Conservation (phyloP, 495 filamentous ascomycete species). For the Neurospora sp. region DNA sequence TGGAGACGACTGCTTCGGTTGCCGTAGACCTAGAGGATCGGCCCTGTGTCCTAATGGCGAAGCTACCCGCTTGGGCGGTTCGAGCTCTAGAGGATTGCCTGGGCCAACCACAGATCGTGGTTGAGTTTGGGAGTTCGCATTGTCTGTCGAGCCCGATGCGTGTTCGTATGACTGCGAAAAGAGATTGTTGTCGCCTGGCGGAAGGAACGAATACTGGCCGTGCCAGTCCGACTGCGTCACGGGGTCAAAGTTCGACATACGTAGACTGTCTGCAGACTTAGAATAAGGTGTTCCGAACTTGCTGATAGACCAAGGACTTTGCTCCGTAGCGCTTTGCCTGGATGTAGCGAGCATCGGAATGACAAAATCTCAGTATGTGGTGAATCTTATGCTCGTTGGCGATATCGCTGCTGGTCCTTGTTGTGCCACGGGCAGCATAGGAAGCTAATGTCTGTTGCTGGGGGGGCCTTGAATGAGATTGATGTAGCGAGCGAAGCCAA, state of each 20-base stretch:
- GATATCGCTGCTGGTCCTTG: slow-evolving; percentile 8
- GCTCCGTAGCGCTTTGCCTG: slow-evolving; percentile 46
- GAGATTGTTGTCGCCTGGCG: slow-evolving; percentile 38
- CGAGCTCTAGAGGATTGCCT: slow-evolving; percentile 23
- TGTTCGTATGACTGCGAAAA: slow-evolving; percentile 41
- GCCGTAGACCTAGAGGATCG: slow-evolving; percentile 36
- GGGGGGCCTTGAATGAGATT: not conserved
- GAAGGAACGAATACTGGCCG: slow-evolving; percentile 46
- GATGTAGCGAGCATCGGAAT: slow-evolving; percentile 50
- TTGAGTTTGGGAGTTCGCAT: slow-evolving; percentile 32
- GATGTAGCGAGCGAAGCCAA: not conserved
- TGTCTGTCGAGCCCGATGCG: slow-evolving; percentile 29
- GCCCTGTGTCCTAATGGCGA: slow-evolving; percentile 32
- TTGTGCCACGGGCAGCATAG: slow-evolving; percentile 5
- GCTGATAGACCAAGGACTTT: slow-evolving; percentile 47
- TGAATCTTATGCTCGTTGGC: slow-evolving; percentile 9
- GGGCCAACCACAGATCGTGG: slow-evolving; percentile 28
- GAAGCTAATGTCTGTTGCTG: not conserved
- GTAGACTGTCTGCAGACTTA: slow-evolving; percentile 40
- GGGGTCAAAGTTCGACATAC: slow-evolving; percentile 49
- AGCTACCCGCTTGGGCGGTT: slow-evolving; percentile 22
- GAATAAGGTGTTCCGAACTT: slow-evolving; percentile 45
- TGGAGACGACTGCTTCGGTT: slow-evolving; percentile 29
- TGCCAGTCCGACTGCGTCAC: slow-evolving; percentile 52
- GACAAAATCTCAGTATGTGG: slow-evolving; percentile 4